Evolutionary conservation across 768 basidiomycete genomes (phyloP), one percentile per base, ranked within the genome.

Genomic region (Macrolepiota fuliginosa): DNA sequence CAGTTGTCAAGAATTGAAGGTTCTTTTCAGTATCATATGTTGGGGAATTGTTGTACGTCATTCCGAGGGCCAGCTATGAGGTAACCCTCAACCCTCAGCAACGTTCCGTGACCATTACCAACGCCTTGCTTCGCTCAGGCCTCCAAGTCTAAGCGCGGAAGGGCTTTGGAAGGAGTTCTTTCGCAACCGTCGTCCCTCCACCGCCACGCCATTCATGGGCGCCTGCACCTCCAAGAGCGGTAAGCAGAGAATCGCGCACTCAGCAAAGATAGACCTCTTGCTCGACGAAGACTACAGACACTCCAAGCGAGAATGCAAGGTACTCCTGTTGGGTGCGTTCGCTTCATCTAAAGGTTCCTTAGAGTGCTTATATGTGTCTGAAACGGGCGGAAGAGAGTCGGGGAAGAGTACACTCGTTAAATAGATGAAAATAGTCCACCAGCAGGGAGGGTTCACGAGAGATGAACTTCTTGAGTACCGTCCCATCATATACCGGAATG

Each of bases 391-490:
- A 12, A 94, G 95, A 68, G 94, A 96, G 78, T 92, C 91, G 0
- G 96, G 96, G 6, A 98, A 98, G 76, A 89, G 87, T 3, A 98
- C 96, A 0, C 94, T 98, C 65, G 94, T 97, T 37, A 98, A 98
- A 72, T 96, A 98, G 74, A 97, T 98, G 95, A 97, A 97, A 81
- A 96, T 98, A 60, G 95, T 98, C 54, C 92, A 98, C 73, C 92
- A 96, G 72, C 29, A 3, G 29, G 87, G 88, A 64, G 96, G 96
- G 10, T 98, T 94, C 75, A 84, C 88, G 1, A 74, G 75, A 7
- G 83, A 89, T 0, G 94, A 97, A 71, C 84, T 94, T 27, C 79
- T 88, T 62, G 81, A 85, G 3, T 96, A 86, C 77, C 81, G 90
- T 19, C 83, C 87, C 0, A 88, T 89, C 29, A 87, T 98, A 53